phyloP scores from a whole-genome alignment of 2,329 filamentous ascomycete species.

The Botrytis galanthina region DNA sequence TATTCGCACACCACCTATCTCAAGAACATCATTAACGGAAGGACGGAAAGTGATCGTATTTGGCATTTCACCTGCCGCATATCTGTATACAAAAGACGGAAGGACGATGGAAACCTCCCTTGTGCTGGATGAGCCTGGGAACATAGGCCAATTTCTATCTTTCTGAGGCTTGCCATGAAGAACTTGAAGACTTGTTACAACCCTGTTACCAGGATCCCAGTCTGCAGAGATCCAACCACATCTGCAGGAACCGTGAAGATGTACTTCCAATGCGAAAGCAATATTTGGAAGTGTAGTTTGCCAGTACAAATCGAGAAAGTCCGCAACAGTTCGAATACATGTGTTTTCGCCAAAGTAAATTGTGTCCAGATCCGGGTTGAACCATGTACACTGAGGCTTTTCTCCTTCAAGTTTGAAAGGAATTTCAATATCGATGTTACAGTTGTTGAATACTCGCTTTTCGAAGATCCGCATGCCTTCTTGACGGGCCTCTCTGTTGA shows the following conservation, averaged over 20 bases:
- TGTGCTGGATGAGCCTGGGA: not conserved
- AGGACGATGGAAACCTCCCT: not conserved
- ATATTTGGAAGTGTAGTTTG: not conserved
- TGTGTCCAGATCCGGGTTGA: not conserved
- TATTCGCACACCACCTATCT: accelerated
- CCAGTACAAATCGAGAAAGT: not conserved
- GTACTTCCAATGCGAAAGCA: not conserved
- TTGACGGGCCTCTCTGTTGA: not conserved
- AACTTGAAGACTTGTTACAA: not conserved
- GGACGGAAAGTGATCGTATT: not conserved
- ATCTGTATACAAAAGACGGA: not conserved
- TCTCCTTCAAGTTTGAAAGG: not conserved
- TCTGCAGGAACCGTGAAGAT: accelerated
- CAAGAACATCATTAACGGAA: too few relatives aligned
- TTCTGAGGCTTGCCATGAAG: not conserved
- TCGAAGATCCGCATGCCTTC: not conserved
- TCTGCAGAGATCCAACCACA: not conserved
- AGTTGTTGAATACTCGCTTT: not conserved
- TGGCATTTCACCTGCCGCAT: not conserved
- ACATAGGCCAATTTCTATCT: not conserved
- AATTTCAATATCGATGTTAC: too few relatives aligned
- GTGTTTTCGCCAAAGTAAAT: not conserved
- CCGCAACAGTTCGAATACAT: not conserved
- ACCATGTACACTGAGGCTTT: not conserved
- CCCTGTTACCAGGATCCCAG: accelerated